Base-by-base conservation (phyloP, 2,329 filamentous ascomycete genomes). In the Scytalidium sp. region DNA sequence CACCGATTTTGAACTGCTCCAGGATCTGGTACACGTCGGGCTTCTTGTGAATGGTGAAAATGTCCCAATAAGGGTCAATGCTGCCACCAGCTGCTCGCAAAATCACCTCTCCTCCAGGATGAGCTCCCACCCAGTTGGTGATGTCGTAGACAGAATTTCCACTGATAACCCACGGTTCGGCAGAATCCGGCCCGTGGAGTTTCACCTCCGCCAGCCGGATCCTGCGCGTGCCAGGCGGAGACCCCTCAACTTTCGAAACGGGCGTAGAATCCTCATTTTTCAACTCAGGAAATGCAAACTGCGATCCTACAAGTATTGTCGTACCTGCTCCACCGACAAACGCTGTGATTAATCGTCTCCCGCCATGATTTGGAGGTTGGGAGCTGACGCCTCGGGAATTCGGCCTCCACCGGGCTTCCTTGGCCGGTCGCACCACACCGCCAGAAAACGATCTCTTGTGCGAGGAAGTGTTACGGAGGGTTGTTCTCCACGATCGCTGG, bases 21-120 rank as follows among this genome's bases (percentile, higher is more conserved):
- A 88, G 70, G 39, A 87, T 84, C 45, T 85, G 80, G 51, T 77
- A 75, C 5, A 87, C 82, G 52, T 87, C 80, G 40, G 80, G 72
- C 17, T 77, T 75, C 62, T 87, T 83, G 69, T 88, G 84, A 51
- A 87, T 87, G 43, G 76, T 74, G 62, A 88, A 88, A 47, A 88
- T 85, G 51, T 85, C 73, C 84, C 84, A 88, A 66, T 86, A 87
- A 0, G 79, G 77, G 46, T 88, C 84, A 45, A 88, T 78, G 48
- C 76, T 79, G 32, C 79, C 78, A 3, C 84, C 84, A 1, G 81
- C 83, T 1, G 84, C 84, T 23, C 80, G 76, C 8, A 87, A 70
- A 51, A 88, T 88, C 13, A 88, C 81, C 46, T 85, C 79, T 40
- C 84, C 84, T 3, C 84, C 84, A 0, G 84, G 84, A 60, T 88